Evolutionary conservation across 768 basidiomycete species (phyloP).

Genomic region (Lactarius pseudohatsudake): DNA sequence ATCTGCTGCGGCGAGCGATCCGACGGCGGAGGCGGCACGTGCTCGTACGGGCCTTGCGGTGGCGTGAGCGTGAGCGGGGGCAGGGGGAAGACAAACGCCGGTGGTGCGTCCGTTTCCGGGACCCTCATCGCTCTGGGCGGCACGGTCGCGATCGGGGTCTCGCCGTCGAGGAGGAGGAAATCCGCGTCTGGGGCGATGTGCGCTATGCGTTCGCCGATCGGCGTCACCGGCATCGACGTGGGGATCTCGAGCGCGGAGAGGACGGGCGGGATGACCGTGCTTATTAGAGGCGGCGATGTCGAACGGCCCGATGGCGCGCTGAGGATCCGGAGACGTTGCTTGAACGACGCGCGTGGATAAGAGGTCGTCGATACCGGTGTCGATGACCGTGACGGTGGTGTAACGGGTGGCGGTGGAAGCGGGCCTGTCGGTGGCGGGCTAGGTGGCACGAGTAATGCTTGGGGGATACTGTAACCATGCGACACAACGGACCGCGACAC

Average conservation of each 20-base stretch:
- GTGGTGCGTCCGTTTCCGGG: background rate
- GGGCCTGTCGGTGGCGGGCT: constrained; percentile 48
- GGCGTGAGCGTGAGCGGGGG: constrained; percentile 31
- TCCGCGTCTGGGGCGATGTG: constrained; percentile 52
- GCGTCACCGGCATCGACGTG: constrained; percentile 40
- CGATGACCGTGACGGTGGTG: constrained; percentile 30
- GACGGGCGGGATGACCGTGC: constrained; percentile 24
- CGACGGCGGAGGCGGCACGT: constrained; percentile 30
- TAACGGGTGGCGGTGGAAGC: constrained; percentile 38
- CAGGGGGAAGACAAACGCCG: constrained; percentile 4
- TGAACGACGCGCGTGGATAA: constrained; percentile 38
- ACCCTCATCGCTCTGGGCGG: background rate
- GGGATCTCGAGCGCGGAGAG: constrained; percentile 32
- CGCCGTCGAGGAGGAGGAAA: constrained; percentile 49
- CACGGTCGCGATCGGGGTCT: constrained; percentile 15
- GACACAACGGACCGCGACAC: constrained; percentile 38
- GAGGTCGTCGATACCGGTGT: constrained; percentile 27
- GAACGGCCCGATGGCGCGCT: constrained; percentile 43
- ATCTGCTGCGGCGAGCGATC: constrained; percentile 39
- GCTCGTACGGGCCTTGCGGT: constrained; percentile 32
- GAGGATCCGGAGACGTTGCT: constrained; percentile 64
- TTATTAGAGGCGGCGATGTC: constrained; percentile 35
- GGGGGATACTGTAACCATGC: constrained; percentile 47
- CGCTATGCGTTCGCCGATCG: constrained; percentile 67
- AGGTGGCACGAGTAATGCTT: constrained; percentile 38